These are phyloP conservation scores for Penicillium sp. DNA, from an alignment of 2,329 filamentous ascomycete species.

Conservation along the genomic window DNA sequence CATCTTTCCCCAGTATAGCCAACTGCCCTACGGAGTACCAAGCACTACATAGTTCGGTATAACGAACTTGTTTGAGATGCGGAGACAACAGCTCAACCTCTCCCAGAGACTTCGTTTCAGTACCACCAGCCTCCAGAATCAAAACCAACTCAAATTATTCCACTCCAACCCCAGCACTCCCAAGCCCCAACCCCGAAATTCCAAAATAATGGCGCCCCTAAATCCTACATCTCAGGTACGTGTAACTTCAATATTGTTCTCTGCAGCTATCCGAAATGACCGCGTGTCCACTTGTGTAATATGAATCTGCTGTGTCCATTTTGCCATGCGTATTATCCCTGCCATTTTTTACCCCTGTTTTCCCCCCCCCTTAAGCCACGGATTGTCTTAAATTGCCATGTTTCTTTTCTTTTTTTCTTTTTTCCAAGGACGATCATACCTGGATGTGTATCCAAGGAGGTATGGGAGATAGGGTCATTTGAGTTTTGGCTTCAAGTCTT, in stretches of 20 bases:
- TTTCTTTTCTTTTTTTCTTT: conserved; percentile 1
- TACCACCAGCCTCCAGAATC: too few relatives aligned
- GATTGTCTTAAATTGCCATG: conserved; percentile 1
- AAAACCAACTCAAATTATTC: background rate
- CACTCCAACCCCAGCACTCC: background rate
- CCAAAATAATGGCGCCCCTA: conserved; percentile 26
- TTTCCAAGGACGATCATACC: background rate
- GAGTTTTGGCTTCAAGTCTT: conserved; percentile 8
- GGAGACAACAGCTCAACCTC: background rate
- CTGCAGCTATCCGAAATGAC: conserved; percentile 10
- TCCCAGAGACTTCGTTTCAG: conserved; percentile 6
- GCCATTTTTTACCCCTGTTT: background rate
- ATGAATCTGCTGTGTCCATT: conserved; percentile 3
- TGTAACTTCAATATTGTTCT: conserved; percentile 3
- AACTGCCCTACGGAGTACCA: background rate
- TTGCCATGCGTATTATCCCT: conserved; percentile 11
- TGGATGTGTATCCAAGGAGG: background rate
- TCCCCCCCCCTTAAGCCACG: background rate
- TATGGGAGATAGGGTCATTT: background rate
- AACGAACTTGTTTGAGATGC: conserved; percentile 4
- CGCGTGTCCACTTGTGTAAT: conserved; percentile 7
- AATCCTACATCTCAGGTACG: conserved; percentile 29
- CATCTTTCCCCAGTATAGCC: conserved; percentile 5
- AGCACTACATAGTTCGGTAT: background rate
- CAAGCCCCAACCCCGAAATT: background rate